A percentile compares a stretch with the other conserved stretches of the same genome.
Conservation (phyloP, 108 stramenopile species). For the Skeletonema potamos region DNA sequence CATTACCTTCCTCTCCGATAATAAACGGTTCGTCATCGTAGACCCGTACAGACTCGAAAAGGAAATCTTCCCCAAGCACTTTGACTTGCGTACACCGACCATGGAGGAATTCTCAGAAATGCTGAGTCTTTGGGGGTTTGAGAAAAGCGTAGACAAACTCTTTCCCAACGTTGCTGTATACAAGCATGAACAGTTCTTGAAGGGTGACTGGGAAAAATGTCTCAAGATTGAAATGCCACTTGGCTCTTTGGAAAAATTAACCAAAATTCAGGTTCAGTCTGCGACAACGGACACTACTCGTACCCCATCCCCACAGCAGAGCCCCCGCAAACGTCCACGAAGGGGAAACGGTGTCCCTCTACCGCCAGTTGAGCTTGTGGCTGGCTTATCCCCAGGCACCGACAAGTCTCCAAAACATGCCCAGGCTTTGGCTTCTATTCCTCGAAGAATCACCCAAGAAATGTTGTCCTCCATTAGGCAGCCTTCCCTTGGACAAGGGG, state of each 20-base stretch:
- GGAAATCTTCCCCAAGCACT: neutral
- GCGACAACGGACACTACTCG: neutral
- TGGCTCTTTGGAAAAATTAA: neutral
- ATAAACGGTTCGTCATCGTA: neutral
- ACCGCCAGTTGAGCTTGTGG: neutral
- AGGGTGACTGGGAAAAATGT: constrained; percentile 54
- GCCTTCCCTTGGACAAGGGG: neutral
- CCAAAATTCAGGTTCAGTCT: neutral
- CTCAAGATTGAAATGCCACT: constrained; percentile 27
- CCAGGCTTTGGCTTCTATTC: neutral
- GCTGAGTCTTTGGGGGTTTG: constrained; percentile 19
- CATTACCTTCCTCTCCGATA: constrained; percentile 1
- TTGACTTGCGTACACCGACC: neutral
- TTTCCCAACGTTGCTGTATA: constrained; percentile 61
- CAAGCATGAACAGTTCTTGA: constrained; percentile 60
- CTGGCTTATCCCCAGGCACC: neutral
- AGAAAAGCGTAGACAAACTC: constrained; percentile 8
- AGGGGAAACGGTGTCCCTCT: neutral
- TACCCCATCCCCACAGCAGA: neutral
- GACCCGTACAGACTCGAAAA: neutral
- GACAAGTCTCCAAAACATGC: neutral
- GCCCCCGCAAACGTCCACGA: neutral
- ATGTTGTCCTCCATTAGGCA: neutral
- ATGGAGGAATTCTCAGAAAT: neutral
- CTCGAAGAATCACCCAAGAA: neutral